Conservation (phyloP, 2,329 filamentous ascomycete genomes). For the Neonectria coccinea region DNA sequence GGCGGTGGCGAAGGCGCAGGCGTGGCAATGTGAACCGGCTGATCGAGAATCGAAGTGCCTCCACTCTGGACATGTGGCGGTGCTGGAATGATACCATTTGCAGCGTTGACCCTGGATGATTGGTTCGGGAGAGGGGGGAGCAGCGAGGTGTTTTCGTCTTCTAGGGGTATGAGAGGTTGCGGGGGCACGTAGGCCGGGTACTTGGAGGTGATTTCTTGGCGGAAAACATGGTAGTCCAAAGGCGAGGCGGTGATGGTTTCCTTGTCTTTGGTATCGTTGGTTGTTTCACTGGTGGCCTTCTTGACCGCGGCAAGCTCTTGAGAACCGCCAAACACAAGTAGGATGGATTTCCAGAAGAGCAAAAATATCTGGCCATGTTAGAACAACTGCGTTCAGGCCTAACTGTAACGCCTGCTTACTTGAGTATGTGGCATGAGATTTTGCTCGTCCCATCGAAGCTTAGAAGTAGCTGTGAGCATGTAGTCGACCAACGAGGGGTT, state of each 20-base stretch:
- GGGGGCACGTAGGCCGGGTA: slow-evolving; percentile 97
- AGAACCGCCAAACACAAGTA: slow-evolving; percentile 86
- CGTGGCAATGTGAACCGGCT: slow-evolving; percentile 98
- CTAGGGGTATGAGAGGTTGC: slow-evolving; percentile 82
- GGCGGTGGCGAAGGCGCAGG: slow-evolving; percentile 95
- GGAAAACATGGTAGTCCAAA: slow-evolving; percentile 94
- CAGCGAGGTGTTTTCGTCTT: slow-evolving; percentile 91
- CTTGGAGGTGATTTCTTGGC: slow-evolving; percentile 96
- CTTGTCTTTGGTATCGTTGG: slow-evolving; percentile 71
- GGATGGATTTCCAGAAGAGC: slow-evolving; percentile 90
- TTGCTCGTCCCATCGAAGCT: slow-evolving; percentile 79
- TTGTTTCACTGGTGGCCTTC: slow-evolving; percentile 72
- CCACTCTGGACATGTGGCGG: slow-evolving; percentile 66
- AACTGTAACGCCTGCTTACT: slow-evolving; percentile 56
- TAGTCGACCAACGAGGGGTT: slow-evolving; percentile 77
- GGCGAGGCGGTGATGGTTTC: slow-evolving; percentile 93
- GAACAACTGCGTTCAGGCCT: slow-evolving; percentile 6
- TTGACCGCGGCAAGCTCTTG: slow-evolving; percentile 81
- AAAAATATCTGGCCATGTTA: slow-evolving; percentile 72
- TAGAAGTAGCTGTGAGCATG: slow-evolving; percentile 76
- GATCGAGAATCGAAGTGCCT: slow-evolving; percentile 86
- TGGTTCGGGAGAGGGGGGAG: slow-evolving; percentile 86
- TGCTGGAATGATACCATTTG: slow-evolving; percentile 71
- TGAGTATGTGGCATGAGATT: slow-evolving; percentile 71
- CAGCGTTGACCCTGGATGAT: slow-evolving; percentile 69